Evolutionary conservation across 805 yeast species (phyloP), one percentile per base, ranked within the genome.

Genomic region (Saccharomyces mikatae): DNA sequence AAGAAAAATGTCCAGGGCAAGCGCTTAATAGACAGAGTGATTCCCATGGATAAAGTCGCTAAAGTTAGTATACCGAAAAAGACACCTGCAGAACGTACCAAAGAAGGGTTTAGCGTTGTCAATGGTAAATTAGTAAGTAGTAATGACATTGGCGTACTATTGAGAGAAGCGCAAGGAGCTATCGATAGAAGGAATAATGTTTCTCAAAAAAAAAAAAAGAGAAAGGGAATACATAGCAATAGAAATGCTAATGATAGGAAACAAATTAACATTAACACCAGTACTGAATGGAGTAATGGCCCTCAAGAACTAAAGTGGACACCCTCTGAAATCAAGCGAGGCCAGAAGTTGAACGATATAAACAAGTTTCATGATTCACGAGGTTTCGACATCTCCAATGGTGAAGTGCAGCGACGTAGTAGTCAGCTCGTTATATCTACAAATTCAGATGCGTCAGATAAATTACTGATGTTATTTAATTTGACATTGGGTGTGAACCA

Each of bases 401-500:
- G 36, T 13, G 49, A 44, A 31, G 21, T 27, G 17, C 41, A 11
- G 24, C 41, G 54, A 41, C 26, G 47, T 14, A 24, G 29, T 4
- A 57, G 58, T 27, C 57, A 59, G 48, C 53, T 66, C 32, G 62
- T 66, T 11, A 59, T 67, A 26, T 58, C 64, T 14, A 61, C 69
- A 4, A 58, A 58, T 24, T 46, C 56, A 1, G 54, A 54, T 32
- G 55, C 53, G 1, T 9, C 57, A 2, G 56, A 61, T 46, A 54
- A 58, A 27, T 28, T 62, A n/a, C 36, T 65, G 30, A 55, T 59
- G 30, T 56, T 62, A 29, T 59, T 54, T 54, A 68, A 68, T 50
- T 54, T 68, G 41, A 60, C 67, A 14, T 47, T 64, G 31, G 71
- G 71, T n/a, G 63, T 67, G 9, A 59, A 66, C 49, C 59, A 58